phyloP scores from a whole-genome alignment of 768 basidiomycete genomes.

The Pulveroboletus sp. region DNA sequence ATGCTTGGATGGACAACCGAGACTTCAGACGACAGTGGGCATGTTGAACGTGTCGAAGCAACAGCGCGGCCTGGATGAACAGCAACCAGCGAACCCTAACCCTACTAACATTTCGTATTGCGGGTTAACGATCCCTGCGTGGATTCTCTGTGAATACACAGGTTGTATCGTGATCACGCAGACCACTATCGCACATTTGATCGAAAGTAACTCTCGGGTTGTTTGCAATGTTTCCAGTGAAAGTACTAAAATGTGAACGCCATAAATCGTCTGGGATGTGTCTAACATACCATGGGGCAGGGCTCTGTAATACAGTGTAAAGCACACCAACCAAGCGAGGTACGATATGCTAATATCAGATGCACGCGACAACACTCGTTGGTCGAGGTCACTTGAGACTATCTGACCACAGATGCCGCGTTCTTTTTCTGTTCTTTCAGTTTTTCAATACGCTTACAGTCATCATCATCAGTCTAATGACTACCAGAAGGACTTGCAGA shows the following conservation, averaged over 20 bases:
- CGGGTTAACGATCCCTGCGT: no score
- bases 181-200: no score
- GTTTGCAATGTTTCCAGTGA: no score
- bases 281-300: no score
- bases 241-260: no score
- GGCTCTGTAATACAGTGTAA: no score
- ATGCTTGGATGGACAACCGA: neutral
- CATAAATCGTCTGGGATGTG: no score
- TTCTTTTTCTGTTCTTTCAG: conserved; percentile 79
- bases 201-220: no score
- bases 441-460: conserved; percentile 62
- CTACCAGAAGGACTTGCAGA: neutral
- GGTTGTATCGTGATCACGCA: neutral
- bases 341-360: neutral
- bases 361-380: neutral
- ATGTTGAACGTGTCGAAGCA: neutral
- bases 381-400: neutral
- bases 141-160: no score
- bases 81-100: no score
- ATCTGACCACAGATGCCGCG: conserved; percentile 14
- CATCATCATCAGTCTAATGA: neutral
- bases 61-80: no score
- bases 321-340: neutral
- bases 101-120: no score
- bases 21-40: neutral